phyloP scores from a whole-genome alignment of 2,329 filamentous ascomycete species.

The Fusarium anguioides region DNA sequence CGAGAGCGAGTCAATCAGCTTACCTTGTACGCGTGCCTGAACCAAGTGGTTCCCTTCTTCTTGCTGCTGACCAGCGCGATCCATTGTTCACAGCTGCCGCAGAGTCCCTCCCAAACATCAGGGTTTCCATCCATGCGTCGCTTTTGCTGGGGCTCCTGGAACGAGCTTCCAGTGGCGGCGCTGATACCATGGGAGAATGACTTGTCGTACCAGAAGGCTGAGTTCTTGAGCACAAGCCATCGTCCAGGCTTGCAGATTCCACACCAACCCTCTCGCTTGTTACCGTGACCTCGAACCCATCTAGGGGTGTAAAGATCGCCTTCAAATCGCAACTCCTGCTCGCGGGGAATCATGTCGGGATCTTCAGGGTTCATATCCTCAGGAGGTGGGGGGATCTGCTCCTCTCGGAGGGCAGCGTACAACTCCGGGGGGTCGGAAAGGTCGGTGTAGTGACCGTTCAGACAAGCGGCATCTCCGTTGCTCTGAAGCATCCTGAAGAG shows the following conservation, averaged over 20 bases:
- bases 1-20: constrained; percentile 39
- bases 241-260: constrained; percentile 87
- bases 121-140: constrained; percentile 82
- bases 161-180: constrained; percentile 80
- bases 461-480: constrained; percentile 75
- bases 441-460: constrained; percentile 77
- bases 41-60: constrained; percentile 94
- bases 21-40: constrained; percentile 89
- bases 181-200: constrained; percentile 89
- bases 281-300: constrained; percentile 87
- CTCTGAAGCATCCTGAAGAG: constrained; percentile 80
- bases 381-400: constrained; percentile 77
- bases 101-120: constrained; percentile 84
- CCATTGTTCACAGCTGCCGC: constrained; percentile 83
- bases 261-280: constrained; percentile 91
- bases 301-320: constrained; percentile 85
- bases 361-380: constrained; percentile 85
- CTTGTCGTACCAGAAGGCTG: constrained; percentile 94
- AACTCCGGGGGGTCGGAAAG: constrained; percentile 81
- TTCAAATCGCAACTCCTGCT: constrained; percentile 82
- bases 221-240: constrained; percentile 91
- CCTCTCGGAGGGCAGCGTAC: constrained; percentile 78
- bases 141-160: constrained; percentile 80
- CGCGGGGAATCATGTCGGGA: constrained; percentile 79
- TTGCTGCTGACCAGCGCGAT: constrained; percentile 85